These are phyloP conservation scores for Fusarium penzigii DNA, from an alignment of 2,329 filamentous ascomycete species.

Conservation along the genomic window DNA sequence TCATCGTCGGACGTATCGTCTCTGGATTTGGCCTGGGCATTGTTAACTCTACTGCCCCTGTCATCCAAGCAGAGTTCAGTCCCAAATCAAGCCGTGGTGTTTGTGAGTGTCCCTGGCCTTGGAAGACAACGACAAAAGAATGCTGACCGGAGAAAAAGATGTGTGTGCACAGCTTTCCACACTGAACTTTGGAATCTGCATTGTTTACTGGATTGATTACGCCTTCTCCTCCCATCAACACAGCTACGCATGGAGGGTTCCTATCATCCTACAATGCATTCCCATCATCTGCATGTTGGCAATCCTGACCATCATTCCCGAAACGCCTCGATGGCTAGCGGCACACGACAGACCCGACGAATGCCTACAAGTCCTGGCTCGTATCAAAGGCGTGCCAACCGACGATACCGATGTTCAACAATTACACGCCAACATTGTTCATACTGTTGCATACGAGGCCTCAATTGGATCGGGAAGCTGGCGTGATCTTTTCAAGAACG, in stretches of 20 bases:
- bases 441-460: conserved; percentile 34
- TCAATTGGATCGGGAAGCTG: conserved; percentile 32
- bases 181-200: conserved; percentile 47
- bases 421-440: conserved; percentile 34
- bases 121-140: not conserved
- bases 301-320: conserved; percentile 41
- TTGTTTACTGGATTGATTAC: conserved; percentile 50
- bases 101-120: conserved; percentile 16
- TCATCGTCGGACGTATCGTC: conserved; percentile 48
- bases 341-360: conserved; percentile 40
- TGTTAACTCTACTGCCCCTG: conserved; percentile 46
- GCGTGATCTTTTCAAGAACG: conserved; percentile 34
- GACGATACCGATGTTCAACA: conserved; percentile 23
- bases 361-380: conserved; percentile 38
- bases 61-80: conserved; percentile 46
- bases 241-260: conserved; percentile 42
- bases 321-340: conserved; percentile 46
- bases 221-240: conserved; percentile 34
- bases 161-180: conserved; percentile 50
- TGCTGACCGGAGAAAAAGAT: conserved; percentile 20
- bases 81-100: conserved; percentile 40
- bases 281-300: conserved; percentile 41
- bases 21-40: conserved; percentile 50
- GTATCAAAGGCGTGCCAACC: conserved; percentile 32
- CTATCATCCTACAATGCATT: conserved; percentile 43